Base-by-base conservation (phyloP, 306 rosid genomes). In the Acacia confusa region DNA sequence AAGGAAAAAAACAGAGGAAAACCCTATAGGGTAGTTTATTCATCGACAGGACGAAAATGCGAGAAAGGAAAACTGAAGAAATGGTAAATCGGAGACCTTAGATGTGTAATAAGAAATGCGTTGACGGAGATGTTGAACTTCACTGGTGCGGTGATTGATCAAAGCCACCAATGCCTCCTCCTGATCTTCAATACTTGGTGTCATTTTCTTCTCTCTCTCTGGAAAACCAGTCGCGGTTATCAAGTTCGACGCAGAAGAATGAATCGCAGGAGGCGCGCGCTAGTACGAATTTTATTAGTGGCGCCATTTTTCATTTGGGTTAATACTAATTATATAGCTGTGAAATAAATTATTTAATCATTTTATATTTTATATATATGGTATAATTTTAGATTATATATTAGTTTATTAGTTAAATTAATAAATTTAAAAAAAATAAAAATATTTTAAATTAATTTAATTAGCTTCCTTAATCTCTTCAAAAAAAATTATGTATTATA, bases 81-180 rank as follows among this genome's bases (percentile, higher is more conserved):
- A 10, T 9, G 17, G 16, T 3, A 30, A 6, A 45, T 30, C 10
- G 45, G 72, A 41, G 70, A 93, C 99, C 99, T 95, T 97, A 36
- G 90, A 76, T 74, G 79, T 76, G 81, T 92, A 92, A 88, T 93
- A 95, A 20, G 90, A 25, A 84, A 88, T 4, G 45, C 94, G 96
- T 9, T 82, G 86, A 53, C 86, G 90, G 60, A 90, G 85, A 81
- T 88, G 83, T 45, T 84, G 76, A 48, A 95, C 96, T 91, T 92
- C 99, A 57, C 40, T 77, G 61, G 93, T 84, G 6, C 98, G 98
- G 78, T 93, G 97, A 73, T 95, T 97, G 86, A 93, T 90, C 16
- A 95, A 77, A 74, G 97, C 94, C 5, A 93, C 93, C 77, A 95
- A 86, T 47, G 94, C 91, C 85, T 93, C 97, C 24, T 93, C 99